A percentile compares a stretch with the other conserved stretches of the same genome.
These are phyloP conservation scores for Arthrobotrys pseudoclavata DNA, from an alignment of 2,329 filamentous ascomycete genomes.

Conservation along the genomic window DNA sequence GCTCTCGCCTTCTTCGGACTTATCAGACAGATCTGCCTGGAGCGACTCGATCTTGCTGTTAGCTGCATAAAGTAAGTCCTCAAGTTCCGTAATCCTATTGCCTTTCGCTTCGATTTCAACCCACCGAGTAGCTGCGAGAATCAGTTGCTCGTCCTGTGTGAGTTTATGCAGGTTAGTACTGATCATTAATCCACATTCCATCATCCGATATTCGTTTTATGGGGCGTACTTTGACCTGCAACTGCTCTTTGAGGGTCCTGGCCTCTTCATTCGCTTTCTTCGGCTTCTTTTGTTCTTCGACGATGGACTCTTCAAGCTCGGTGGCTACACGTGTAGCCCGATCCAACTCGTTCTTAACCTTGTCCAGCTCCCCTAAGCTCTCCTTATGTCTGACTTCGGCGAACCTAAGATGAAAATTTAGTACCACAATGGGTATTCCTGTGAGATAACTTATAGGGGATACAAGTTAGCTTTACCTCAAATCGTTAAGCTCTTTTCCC, in stretches of 20 bases:
- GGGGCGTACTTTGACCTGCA: conserved; percentile 24
- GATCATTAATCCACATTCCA: not conserved
- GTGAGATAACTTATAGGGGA: too few relatives aligned
- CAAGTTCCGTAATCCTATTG: conserved; percentile 1
- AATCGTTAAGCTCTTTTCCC: conserved; percentile 21
- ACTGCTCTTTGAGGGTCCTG: not conserved
- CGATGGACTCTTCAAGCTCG: conserved; percentile 1
- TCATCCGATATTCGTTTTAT: not conserved
- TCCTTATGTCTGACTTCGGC: conserved; percentile 27
- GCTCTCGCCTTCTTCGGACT: not conserved
- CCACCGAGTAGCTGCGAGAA: conserved; percentile 25
- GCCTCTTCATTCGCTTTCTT: not conserved
- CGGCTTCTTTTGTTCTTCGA: conserved; percentile 8
- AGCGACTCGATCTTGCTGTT: not conserved
- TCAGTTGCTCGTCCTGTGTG: conserved; percentile 36
- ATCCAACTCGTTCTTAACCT: not conserved
- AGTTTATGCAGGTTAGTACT: not conserved
- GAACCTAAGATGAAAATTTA: conserved; percentile 16
- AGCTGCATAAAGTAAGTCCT: not conserved
- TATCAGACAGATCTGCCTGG: not conserved
- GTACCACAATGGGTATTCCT: not conserved
- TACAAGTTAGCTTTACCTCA: conserved; percentile 15
- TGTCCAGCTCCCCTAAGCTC: not conserved
- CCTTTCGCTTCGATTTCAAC: conserved; percentile 5
- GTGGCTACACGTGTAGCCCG: not conserved